Base-by-base conservation (phyloP, 2,329 filamentous ascomycete genomes). In the Colletotrichum eleusines region DNA sequence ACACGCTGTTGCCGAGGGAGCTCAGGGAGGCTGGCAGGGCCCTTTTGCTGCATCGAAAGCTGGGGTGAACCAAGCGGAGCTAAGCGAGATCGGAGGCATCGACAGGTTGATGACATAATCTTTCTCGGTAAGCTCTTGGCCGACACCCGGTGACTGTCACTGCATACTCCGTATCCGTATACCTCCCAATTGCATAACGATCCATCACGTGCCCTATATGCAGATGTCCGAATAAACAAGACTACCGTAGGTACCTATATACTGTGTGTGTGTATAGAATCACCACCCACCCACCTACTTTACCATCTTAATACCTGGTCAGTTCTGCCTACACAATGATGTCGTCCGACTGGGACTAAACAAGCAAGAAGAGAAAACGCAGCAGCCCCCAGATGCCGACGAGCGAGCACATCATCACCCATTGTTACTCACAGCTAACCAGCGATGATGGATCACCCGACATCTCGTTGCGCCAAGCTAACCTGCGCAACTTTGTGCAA, bases 61-160 rank as follows among this genome's bases (percentile, higher is more conserved):
- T 35, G 50, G 61, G 50, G 40, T 57, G 8, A 26, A 26, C 61
- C 50, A 57, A n/a, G 50, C 61, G 26, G n/a, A 46, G 9, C 4
- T 20, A 53, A 65, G 62, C 66, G 66, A 65, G 54, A 59, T 66
- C 66, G 63, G 66, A 65, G 40, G 14, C 9, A 6, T 55, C 54
- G 54, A 33, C 5, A 7, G 1, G 4, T 7, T 33, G 7, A 14
- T 14, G 55, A 23, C 7, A 9, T 44, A 42, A 42, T 26, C 50
- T 14, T 2, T 12, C 3, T 57, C 53, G 53, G 53, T 55, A 31
- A 33, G 18, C 28, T 23, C 31, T 23, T 3, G n/a, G n/a, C n/a
- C n/a, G n/a, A n/a, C n/a, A n/a, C n/a, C n/a, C n/a, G n/a, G n/a
- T n/a, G n/a, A n/a, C n/a, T n/a, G n/a, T n/a, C n/a, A n/a, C n/a